These are phyloP conservation scores for Hortiboletus flavorubellus DNA, from an alignment of 768 basidiomycete genomes.

Conservation along the genomic window DNA sequence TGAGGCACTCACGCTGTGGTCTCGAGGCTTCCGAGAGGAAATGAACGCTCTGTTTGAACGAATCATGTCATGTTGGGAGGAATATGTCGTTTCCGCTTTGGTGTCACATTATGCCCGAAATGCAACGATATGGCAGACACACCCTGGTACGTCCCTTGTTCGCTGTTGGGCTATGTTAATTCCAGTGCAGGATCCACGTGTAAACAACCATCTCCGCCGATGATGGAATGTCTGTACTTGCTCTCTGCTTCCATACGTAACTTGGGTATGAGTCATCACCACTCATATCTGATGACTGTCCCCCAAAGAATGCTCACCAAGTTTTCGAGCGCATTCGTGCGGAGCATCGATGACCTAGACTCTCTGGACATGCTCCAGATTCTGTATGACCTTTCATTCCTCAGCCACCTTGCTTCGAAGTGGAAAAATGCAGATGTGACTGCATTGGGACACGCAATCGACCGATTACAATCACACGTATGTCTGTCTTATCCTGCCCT, in stretches of 20 bases:
- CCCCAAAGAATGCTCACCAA: constrained; percentile 39
- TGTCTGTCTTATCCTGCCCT: constrained; percentile 9
- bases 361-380: constrained; percentile 30
- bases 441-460: constrained; percentile 29
- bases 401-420: constrained; percentile 39
- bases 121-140: constrained; percentile 1
- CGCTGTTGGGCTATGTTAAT: constrained; percentile 10
- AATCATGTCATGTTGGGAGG: constrained; percentile 54
- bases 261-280: constrained; percentile 47
- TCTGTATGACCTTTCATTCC: constrained; percentile 47
- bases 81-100: constrained; percentile 34
- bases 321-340: constrained; percentile 33
- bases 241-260: constrained; percentile 53
- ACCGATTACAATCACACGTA: constrained; percentile 28
- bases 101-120: constrained; percentile 20
- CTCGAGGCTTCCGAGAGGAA: constrained; percentile 48
- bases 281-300: constrained; percentile 33
- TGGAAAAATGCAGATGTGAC: constrained; percentile 22
- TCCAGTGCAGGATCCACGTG: constrained; percentile 14
- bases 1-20: constrained; percentile 5
- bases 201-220: constrained; percentile 47
- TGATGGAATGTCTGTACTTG: constrained; percentile 52
- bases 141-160: constrained; percentile 11
- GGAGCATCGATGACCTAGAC: constrained; percentile 32
- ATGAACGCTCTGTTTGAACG: constrained; percentile 41